Percentiles rank a stretch among this genome's conserved stretches.
phyloP scores from a whole-genome alignment of 495 filamentous ascomycete genomes.

The Trichoderma asperelloides region DNA sequence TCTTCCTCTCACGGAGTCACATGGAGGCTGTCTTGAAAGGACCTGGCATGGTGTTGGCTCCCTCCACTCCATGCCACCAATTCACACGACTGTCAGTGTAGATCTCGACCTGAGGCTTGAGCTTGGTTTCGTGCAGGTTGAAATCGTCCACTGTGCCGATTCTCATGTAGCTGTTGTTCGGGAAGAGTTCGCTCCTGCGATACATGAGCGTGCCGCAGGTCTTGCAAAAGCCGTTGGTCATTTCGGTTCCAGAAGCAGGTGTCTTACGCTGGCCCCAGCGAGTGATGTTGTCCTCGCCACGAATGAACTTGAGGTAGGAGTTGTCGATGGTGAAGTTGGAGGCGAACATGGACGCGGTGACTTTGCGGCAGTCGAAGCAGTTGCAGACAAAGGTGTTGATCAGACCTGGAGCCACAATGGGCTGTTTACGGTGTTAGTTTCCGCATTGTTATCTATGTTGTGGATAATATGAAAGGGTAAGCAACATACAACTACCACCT shows the following conservation, averaged over 20 bases:
- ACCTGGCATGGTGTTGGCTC: background rate
- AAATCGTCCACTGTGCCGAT: constrained; percentile 50
- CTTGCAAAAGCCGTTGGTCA: constrained; percentile 48
- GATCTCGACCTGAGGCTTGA: constrained; percentile 37
- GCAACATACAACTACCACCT: constrained; percentile 39
- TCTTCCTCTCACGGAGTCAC: background rate
- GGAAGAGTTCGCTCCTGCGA: constrained; percentile 26
- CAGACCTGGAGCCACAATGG: constrained; percentile 32
- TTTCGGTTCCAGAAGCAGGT: constrained; percentile 30
- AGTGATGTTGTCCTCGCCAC: constrained; percentile 37
- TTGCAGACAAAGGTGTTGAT: constrained; percentile 46
- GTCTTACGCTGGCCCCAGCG: constrained; percentile 32
- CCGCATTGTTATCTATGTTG: background rate
- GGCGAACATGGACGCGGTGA: constrained; percentile 52
- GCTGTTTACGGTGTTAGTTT: constrained; percentile 17
- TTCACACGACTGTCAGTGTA: constrained; percentile 34
- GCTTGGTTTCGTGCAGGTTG: constrained; percentile 39
- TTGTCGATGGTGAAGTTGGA: constrained; percentile 43
- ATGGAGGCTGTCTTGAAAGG: background rate
- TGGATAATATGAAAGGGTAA: background rate
- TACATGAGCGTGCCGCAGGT: constrained; percentile 49
- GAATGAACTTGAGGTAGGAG: constrained; percentile 32
- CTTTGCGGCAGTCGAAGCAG: constrained; percentile 49
- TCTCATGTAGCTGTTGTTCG: constrained; percentile 35
- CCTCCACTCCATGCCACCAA: constrained; percentile 21